Evolutionary conservation across 108 stramenopile species (phyloP).

Genomic region (Stephanodiscus minutulus): DNA sequence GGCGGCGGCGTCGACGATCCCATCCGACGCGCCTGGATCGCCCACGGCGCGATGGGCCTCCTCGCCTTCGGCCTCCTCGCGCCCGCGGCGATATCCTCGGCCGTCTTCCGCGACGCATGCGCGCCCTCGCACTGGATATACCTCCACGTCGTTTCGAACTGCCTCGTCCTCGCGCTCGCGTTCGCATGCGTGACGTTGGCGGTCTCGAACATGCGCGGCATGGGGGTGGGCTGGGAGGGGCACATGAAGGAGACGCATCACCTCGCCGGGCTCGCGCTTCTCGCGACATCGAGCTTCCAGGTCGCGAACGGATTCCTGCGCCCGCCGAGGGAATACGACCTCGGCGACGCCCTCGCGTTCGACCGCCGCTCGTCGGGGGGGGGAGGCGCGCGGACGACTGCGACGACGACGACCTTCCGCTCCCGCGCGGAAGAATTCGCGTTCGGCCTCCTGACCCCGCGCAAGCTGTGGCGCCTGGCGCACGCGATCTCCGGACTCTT

Average conservation of each 20-base stretch:
- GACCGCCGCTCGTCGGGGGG: too few species aligned
- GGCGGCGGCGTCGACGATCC: not conserved
- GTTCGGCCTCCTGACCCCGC: constrained; percentile 20
- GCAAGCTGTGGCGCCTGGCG: constrained; percentile 43
- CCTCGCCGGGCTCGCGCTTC: constrained; percentile 42
- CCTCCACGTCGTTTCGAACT: constrained; percentile 62
- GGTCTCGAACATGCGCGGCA: constrained; percentile 8
- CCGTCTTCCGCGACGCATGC: constrained; percentile 59
- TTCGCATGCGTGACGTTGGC: constrained; percentile 33
- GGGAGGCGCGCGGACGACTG: too few species aligned
- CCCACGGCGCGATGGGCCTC: constrained; percentile 57
- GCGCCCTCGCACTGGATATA: constrained; percentile 64
- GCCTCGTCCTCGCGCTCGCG: constrained; percentile 30
- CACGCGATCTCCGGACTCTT: constrained; percentile 38
- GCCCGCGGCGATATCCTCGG: constrained; percentile 56
- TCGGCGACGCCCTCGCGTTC: not conserved
- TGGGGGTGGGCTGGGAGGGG: constrained; percentile 27
- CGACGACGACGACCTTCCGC: not conserved
- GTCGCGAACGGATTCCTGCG: constrained; percentile 45
- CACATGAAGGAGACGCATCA: constrained; percentile 54
- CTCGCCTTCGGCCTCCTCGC: constrained; percentile 48
- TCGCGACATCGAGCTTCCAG: constrained; percentile 45
- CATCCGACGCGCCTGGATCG: constrained; percentile 14
- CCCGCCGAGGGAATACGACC: constrained; percentile 39
- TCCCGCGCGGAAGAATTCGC: constrained; percentile 31